phyloP scores from a whole-genome alignment of 148 eudicot genomes.

The Chenopodium formosanum region DNA sequence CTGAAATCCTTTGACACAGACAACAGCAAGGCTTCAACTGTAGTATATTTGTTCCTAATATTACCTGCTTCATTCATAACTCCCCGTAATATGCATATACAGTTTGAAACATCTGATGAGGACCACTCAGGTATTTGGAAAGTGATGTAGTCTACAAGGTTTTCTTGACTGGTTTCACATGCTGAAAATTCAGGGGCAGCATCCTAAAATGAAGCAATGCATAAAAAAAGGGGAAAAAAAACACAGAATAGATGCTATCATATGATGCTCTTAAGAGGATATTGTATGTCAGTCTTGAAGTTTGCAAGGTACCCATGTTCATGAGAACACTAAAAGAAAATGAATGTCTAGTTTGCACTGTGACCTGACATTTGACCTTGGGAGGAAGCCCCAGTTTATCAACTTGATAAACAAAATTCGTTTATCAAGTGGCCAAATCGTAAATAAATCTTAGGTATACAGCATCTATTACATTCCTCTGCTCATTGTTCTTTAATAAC shows the following conservation, averaged over 20 bases:
- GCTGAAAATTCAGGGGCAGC: slow-evolving; percentile 37
- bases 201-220: slow-evolving; percentile 39
- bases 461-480: neutral
- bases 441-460: neutral
- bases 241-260: neutral
- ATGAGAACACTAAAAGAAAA: slow-evolving; percentile 4
- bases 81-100: slow-evolving; percentile 68
- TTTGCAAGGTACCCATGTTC: neutral
- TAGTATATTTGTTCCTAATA: slow-evolving; percentile 32
- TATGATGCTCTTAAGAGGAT: neutral
- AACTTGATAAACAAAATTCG: too few species aligned
- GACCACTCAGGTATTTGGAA: slow-evolving; percentile 77
- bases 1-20: slow-evolving; percentile 68
- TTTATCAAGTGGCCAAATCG: too few species aligned
- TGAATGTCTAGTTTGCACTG: neutral
- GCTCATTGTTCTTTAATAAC: neutral
- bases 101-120: slow-evolving; percentile 50
- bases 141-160: slow-evolving; percentile 56
- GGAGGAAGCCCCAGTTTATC: neutral
- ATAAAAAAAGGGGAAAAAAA: slow-evolving; percentile 7
- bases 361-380: neutral
- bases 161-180: slow-evolving; percentile 35
- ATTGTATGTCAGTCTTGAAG: neutral
- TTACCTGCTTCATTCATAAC: slow-evolving; percentile 38
- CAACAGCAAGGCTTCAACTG: slow-evolving; percentile 64